Evolutionary conservation across 352 stramenopile species (phyloP), one percentile per base, ranked within the genome.

Genomic region (Phytopythium oedochilum): DNA sequence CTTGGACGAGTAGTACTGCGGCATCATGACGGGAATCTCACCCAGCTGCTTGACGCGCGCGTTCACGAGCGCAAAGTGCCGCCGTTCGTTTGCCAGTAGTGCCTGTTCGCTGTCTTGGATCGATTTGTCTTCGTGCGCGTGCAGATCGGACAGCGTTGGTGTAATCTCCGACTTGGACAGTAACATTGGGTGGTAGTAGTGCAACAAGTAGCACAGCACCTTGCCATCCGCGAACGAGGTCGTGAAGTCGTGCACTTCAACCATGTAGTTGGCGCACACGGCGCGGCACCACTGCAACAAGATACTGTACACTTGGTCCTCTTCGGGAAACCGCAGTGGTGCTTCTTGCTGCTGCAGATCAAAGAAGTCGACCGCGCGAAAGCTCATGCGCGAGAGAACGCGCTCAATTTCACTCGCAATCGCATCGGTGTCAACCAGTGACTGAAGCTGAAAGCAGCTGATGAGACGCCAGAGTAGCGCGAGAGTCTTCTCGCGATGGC

Each of bases 111-210:
- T 68, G 3, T 29, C 40, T 46, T 29, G 20, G 15, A 12, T 63
- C 17, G 61, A 23, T 20, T 71, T 23, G 28, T 59, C 49, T 34
- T 17, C 38, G 22, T 59, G 29, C 14, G 44, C 14, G 31, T 51
- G 20, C 20, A 46, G 23, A 56, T 83, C 64, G 22, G 55, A 66
- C 0, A 71, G 89, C 31, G 81, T 89, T 10, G 66, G 32, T 14
- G 69, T 51, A 38, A 92, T 75, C 35, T 92, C 78, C 14, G 63
- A 47, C 59, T 89, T 92, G 11, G 68, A 69, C 12, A 98, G 52
- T 9, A 98, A 62, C 63, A 85, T 83, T 5, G 96, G 96, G 60
- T 98, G 94, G 57, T 99, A 99, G 66, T 97, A 98, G 63, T 98
- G 93, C 28, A 99, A 63, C 22, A 99, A 67, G 23, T 97, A 86